phyloP scores from a whole-genome alignment of 805 yeast species.

The Ogataea dorogensis region DNA sequence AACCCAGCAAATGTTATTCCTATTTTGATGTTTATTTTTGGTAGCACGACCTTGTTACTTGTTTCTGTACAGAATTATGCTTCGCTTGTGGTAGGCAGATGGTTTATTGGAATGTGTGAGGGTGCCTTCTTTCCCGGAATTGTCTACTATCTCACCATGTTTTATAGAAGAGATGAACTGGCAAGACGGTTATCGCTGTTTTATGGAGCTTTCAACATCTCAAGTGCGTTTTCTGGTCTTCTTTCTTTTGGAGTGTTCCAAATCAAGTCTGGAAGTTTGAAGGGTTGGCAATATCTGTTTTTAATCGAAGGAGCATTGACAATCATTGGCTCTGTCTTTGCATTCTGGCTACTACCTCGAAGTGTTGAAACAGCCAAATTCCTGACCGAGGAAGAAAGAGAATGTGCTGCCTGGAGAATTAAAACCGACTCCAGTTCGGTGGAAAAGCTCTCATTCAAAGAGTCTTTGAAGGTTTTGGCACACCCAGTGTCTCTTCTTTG shows the following conservation, averaged over 20 bases:
- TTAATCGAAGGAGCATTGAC: constrained; percentile 45
- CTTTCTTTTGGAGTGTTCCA: constrained; percentile 38
- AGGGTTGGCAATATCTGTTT: constrained; percentile 50
- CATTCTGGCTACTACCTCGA: constrained; percentile 38
- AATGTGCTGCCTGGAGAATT: constrained; percentile 39
- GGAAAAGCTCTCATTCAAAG: constrained; percentile 3
- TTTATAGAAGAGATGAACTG: constrained; percentile 39
- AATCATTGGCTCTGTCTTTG: constrained; percentile 34
- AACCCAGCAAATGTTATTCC: constrained; percentile 47
- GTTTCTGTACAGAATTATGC: constrained; percentile 42
- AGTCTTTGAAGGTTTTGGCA: constrained; percentile 33
- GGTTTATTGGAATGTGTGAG: constrained; percentile 39
- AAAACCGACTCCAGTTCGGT: constrained; percentile 36
- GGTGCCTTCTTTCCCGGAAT: constrained; percentile 41
- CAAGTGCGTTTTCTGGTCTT: constrained; percentile 40
- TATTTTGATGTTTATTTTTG: constrained; percentile 43
- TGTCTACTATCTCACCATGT: constrained; percentile 37
- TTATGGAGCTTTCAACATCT: constrained; percentile 35
- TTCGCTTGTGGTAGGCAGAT: constrained; percentile 35
- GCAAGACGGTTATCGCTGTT: constrained; percentile 38
- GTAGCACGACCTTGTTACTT: constrained; percentile 39
- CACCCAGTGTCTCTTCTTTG: constrained; percentile 46
- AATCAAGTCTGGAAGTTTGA: constrained; percentile 35
- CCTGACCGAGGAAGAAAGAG: constrained; percentile 40
- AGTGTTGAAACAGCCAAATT: constrained; percentile 36